Evolutionary conservation across 495 filamentous ascomycete species (phyloP).

Genomic region (Parathielavia hyrcaniae): DNA sequence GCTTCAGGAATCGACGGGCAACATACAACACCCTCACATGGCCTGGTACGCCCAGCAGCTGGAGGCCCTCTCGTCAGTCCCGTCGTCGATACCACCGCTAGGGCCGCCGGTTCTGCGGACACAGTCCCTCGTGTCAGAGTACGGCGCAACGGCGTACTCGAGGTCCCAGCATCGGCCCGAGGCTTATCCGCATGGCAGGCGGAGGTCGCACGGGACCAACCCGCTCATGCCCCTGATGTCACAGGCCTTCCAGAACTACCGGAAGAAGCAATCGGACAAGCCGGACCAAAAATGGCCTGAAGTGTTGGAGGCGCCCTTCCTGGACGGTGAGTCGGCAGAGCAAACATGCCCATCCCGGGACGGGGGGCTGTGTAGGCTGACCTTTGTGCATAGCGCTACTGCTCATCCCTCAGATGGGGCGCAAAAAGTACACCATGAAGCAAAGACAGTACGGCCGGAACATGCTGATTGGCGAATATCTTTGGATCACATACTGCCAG

Average conservation of each 20-base stretch:
- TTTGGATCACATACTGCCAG: constrained; percentile 51
- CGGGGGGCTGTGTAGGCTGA: constrained; percentile 10
- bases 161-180: constrained; percentile 24
- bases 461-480: constrained; percentile 80
- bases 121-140: constrained; percentile 37
- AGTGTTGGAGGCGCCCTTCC: constrained; percentile 77
- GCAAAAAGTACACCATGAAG: constrained; percentile 66
- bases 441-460: constrained; percentile 79
- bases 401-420: constrained; percentile 72
- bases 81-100: constrained; percentile 32
- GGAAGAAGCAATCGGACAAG: constrained; percentile 57
- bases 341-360: neutral
- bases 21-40: constrained; percentile 41
- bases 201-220: constrained; percentile 36
- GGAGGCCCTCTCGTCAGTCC: constrained; percentile 31
- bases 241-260: constrained; percentile 59
- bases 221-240: constrained; percentile 46
- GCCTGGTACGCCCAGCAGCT: constrained; percentile 37
- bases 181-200: constrained; percentile 16
- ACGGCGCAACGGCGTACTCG: constrained; percentile 26
- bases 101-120: constrained; percentile 39
- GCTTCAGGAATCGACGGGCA: constrained; percentile 46
- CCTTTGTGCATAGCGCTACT: constrained; percentile 57
- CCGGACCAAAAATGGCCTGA: constrained; percentile 66
- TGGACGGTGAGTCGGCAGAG: constrained; percentile 61